Conservation (phyloP, 306 rosid genomes). For the Rosa persica region DNA sequence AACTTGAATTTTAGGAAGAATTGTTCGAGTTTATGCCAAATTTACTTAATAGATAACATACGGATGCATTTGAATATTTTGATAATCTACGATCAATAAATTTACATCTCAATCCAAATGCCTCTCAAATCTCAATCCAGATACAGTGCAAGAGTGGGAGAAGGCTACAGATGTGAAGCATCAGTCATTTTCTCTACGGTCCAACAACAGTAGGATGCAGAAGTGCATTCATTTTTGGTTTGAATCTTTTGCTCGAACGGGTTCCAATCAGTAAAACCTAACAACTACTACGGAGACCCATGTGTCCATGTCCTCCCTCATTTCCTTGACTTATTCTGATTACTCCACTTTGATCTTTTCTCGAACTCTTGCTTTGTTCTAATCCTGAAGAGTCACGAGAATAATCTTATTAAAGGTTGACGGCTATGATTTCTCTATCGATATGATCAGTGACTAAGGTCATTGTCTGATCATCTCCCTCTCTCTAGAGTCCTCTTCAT, state of each 20-base stretch:
- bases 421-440: constrained; percentile 5
- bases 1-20: neutral
- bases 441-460: neutral
- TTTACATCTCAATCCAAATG: neutral
- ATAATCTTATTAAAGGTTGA: neutral
- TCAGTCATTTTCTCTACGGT: neutral
- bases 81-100: neutral
- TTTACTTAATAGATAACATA: neutral
- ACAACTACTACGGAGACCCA: constrained; percentile 36
- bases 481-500: neutral
- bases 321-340: constrained; percentile 17
- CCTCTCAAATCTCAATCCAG: neutral
- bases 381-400: constrained; percentile 8
- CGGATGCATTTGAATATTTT: neutral
- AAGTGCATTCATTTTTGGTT: constrained; percentile 9
- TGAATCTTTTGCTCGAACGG: constrained; percentile 32
- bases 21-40: neutral
- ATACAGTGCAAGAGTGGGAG: neutral
- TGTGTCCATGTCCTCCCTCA: constrained; percentile 16
- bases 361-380: neutral
- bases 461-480: neutral
- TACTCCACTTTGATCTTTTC: neutral
- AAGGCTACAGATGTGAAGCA: neutral
- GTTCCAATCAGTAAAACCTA: constrained; percentile 35
- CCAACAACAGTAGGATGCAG: neutral